These are phyloP conservation scores for Sisymbrium altissimum DNA, from an alignment of 345 rosid species.

Conservation along the genomic window DNA sequence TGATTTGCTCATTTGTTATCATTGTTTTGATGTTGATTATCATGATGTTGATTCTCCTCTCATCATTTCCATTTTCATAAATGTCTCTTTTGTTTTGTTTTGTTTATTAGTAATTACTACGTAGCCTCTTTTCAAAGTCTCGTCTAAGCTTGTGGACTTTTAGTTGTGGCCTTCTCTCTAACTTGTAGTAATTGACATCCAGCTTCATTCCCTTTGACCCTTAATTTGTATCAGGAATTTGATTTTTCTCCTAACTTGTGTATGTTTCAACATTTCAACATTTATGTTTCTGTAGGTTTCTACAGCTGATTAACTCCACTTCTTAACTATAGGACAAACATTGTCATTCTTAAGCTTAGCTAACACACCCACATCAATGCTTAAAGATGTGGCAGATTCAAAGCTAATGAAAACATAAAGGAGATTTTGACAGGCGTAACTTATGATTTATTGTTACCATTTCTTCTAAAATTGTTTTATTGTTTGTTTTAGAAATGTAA, in stretches of 20 bases:
- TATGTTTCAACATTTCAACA: background rate
- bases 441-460: background rate
- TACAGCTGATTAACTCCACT: background rate
- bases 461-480: background rate
- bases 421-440: no score
- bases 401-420: background rate
- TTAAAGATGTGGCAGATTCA: background rate
- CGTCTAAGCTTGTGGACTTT: background rate
- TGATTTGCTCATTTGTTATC: constrained; percentile 27
- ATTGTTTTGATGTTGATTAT: constrained; percentile 25
- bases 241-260: background rate
- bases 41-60: constrained; percentile 22
- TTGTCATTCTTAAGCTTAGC: background rate
- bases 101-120: background rate
- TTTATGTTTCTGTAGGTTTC: background rate
- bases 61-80: constrained; percentile 12
- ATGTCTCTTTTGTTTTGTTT: constrained; percentile 14
- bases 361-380: background rate
- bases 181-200: background rate
- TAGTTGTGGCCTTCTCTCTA: background rate
- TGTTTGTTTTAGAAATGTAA: background rate
- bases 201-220: constrained; percentile 14
- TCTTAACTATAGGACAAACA: background rate
- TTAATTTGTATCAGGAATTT: background rate
- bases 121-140: constrained; percentile 19